These are phyloP conservation scores for Starmerella apis DNA, from an alignment of 805 yeast species.

Conservation along the genomic window DNA sequence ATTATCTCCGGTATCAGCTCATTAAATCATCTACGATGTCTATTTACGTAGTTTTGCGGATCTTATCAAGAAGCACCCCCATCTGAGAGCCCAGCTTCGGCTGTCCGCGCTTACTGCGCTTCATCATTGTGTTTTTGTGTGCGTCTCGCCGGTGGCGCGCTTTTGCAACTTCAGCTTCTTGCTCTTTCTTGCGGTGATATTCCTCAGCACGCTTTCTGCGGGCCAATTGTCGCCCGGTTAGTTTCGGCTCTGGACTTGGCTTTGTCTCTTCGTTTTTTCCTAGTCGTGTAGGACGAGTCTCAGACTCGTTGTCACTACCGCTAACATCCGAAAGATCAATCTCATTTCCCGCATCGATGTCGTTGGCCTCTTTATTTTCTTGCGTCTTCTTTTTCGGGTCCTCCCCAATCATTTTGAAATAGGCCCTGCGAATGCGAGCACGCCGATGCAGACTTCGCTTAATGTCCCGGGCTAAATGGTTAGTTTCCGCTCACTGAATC, in stretches of 20 bases:
- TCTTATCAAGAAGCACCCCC: slow-evolving; percentile 63
- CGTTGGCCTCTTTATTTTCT: background rate
- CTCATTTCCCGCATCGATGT: slow-evolving; percentile 14
- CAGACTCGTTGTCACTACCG: slow-evolving; percentile 20
- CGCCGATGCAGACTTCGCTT: slow-evolving; percentile 66
- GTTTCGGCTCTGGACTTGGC: slow-evolving; percentile 16
- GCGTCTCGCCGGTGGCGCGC: slow-evolving; percentile 35
- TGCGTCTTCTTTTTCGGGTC: slow-evolving; percentile 30
- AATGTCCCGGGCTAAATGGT: slow-evolving; percentile 47
- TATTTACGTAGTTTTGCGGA: too few relatives aligned
- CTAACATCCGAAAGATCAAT: slow-evolving; percentile 14
- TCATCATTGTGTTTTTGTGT: slow-evolving; percentile 39
- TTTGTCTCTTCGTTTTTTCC: too few relatives aligned
- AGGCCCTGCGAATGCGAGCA: slow-evolving; percentile 69
- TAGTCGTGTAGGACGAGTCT: too few relatives aligned
- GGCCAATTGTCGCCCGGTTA: slow-evolving; percentile 33
- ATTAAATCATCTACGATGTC: too few relatives aligned
- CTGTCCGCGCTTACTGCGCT: slow-evolving; percentile 66
- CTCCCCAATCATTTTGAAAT: slow-evolving; percentile 66
- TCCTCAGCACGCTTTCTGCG: slow-evolving; percentile 38
- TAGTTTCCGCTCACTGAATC: slow-evolving; percentile 7
- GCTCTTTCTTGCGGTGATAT: slow-evolving; percentile 35
- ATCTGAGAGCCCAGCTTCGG: slow-evolving; percentile 88
- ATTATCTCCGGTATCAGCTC: too few relatives aligned
- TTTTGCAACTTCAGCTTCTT: slow-evolving; percentile 36